These are phyloP conservation scores for Patellifolia procumbens DNA, from an alignment of 179 eudicot species.

Conservation along the genomic window DNA sequence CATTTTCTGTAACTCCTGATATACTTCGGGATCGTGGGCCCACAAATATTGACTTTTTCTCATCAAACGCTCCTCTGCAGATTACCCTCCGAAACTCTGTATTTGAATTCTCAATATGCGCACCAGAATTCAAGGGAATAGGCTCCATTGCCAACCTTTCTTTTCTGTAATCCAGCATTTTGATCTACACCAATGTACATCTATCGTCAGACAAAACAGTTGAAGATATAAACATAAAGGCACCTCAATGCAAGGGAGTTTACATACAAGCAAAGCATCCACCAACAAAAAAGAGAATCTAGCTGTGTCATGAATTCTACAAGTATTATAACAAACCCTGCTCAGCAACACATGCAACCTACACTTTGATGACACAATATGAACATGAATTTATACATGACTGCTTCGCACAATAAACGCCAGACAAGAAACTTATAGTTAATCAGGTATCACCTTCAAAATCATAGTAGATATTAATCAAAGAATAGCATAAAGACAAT, in stretches of 20 bases:
- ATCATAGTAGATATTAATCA: neutral
- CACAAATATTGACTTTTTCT: conserved; percentile 70
- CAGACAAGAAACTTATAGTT: neutral
- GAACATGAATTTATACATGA: neutral
- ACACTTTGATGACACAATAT: neutral
- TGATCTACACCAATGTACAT: conserved; percentile 49
- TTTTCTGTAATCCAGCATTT: conserved; percentile 78
- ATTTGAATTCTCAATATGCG: conserved; percentile 43
- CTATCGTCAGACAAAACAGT: conserved; percentile 13
- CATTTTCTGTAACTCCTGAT: conserved; percentile 96
- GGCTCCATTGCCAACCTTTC: conserved; percentile 71
- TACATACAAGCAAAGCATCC: conserved; percentile 4
- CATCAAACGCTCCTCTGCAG: conserved; percentile 72
- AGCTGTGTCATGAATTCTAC: neutral
- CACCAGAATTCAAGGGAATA: conserved; percentile 45
- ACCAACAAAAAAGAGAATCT: neutral
- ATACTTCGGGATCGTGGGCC: conserved; percentile 99
- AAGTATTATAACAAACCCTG: neutral
- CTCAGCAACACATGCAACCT: neutral
- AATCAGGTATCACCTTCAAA: neutral
- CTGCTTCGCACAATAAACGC: neutral
- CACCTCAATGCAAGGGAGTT: neutral
- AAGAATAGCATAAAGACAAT: neutral
- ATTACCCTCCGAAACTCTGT: conserved; percentile 77
- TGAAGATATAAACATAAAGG: neutral